A percentile compares a stretch with the other conserved stretches of the same genome.
phyloP scores from a whole-genome alignment of 2,329 filamentous ascomycete genomes.

The Lomentospora prolificans region DNA sequence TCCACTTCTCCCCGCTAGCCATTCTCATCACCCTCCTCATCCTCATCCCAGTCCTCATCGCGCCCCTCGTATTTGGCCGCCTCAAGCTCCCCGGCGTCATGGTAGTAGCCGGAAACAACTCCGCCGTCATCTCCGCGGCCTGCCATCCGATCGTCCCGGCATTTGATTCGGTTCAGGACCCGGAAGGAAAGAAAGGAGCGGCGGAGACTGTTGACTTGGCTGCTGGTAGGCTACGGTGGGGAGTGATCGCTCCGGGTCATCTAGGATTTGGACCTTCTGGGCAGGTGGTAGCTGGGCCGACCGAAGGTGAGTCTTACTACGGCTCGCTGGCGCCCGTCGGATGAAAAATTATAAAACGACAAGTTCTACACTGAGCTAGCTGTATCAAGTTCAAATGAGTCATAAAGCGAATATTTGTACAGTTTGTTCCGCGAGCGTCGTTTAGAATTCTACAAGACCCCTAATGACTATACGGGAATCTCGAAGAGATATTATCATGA shows the following conservation, averaged over 20 bases:
- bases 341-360: too few relatives aligned
- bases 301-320: too few relatives aligned
- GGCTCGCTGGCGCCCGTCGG: too few relatives aligned
- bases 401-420: too few relatives aligned
- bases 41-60: background rate
- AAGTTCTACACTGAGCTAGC: too few relatives aligned
- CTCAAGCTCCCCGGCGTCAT: background rate
- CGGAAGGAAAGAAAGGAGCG: background rate
- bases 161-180: background rate
- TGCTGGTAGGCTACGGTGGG: background rate
- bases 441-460: too few relatives aligned
- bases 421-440: too few relatives aligned
- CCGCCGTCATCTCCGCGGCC: background rate
- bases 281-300: too few relatives aligned
- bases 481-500: slow-evolving; percentile 30
- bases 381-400: too few relatives aligned
- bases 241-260: background rate
- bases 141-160: background rate
- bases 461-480: background rate
- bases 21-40: background rate
- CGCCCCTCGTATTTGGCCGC: background rate
- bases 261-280: background rate
- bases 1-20: background rate
- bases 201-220: background rate
- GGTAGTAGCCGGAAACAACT: background rate